Evolutionary conservation across 108 stramenopile species (phyloP).

Genomic region (Licmophora abbreviata): DNA sequence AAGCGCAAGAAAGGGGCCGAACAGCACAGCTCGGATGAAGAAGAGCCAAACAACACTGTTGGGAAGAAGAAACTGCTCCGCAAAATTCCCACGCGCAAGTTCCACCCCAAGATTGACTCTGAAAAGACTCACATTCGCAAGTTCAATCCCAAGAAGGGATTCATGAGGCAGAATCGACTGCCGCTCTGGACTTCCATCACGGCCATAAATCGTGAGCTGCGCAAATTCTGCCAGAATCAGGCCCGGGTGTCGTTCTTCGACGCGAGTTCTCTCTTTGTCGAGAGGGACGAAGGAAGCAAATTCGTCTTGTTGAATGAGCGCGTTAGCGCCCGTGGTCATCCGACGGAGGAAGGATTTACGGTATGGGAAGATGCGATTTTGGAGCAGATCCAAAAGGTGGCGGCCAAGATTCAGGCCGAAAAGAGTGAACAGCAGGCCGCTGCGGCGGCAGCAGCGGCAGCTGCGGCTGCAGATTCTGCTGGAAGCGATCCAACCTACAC

Average conservation of each 20-base stretch:
- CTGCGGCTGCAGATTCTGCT: neutral
- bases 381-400: constrained; percentile 9
- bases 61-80: constrained; percentile 7
- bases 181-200: constrained; percentile 74
- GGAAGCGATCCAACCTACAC: no score
- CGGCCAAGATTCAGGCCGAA: no score
- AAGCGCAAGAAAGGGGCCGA: neutral
- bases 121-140: constrained; percentile 21
- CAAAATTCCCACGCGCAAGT: constrained; percentile 3
- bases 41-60: neutral
- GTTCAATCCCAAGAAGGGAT: constrained; percentile 29
- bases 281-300: constrained; percentile 18
- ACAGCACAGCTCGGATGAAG: constrained; percentile 4
- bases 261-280: constrained; percentile 57
- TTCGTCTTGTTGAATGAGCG: constrained; percentile 38
- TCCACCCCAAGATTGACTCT: constrained; percentile 12
- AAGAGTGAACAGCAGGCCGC: no score
- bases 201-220: constrained; percentile 57
- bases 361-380: constrained; percentile 48
- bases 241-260: constrained; percentile 68
- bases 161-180: constrained; percentile 23
- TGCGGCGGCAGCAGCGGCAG: constrained; percentile 2
- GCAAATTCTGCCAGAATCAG: constrained; percentile 44
- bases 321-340: constrained; percentile 62
- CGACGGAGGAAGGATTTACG: constrained; percentile 48